phyloP scores from a whole-genome alignment of 2,329 filamentous ascomycete genomes.

The Neofusicoccum kwambonambiense region DNA sequence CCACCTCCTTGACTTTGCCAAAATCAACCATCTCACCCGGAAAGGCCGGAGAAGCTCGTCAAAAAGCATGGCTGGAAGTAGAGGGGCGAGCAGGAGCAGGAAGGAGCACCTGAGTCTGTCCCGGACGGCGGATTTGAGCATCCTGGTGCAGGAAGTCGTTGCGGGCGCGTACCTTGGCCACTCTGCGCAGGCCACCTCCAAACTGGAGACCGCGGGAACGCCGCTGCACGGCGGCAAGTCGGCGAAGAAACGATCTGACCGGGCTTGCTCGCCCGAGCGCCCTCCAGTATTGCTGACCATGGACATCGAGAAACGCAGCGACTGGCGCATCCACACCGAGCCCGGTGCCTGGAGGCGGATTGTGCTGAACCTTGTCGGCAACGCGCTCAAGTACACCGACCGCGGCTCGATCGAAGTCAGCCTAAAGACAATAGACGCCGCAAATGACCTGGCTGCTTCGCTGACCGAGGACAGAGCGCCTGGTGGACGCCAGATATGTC shows the following conservation, averaged over 20 bases:
- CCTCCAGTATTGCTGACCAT: constrained; percentile 35
- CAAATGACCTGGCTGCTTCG: constrained; percentile 23
- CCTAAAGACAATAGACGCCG: too few relatives aligned
- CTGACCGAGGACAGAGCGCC: neutral
- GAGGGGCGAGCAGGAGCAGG: neutral
- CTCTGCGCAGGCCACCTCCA: neutral
- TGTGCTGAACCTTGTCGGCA: constrained; percentile 22
- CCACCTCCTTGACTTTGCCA: constrained; percentile 45
- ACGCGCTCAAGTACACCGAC: constrained; percentile 22
- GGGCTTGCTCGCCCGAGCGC: neutral
- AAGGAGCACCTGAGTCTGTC: neutral
- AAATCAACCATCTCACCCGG: constrained; percentile 42
- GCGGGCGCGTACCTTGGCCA: constrained; percentile 7
- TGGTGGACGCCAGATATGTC: neutral
- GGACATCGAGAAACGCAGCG: constrained; percentile 38
- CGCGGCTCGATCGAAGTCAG: neutral
- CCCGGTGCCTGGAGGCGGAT: constrained; percentile 30
- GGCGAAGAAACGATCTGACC: too few relatives aligned
- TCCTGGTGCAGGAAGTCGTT: constrained; percentile 7
- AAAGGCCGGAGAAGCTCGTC: neutral
- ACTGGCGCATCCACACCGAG: constrained; percentile 47
- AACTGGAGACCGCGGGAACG: too few relatives aligned
- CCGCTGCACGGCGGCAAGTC: neutral
- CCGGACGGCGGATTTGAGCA: neutral
- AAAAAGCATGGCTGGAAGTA: neutral